A percentile compares a stretch with the other conserved stretches of the same genome.
These are phyloP conservation scores for Aureobasidium sp. DNA, from an alignment of 2,329 filamentous ascomycete genomes.

Conservation along the genomic window DNA sequence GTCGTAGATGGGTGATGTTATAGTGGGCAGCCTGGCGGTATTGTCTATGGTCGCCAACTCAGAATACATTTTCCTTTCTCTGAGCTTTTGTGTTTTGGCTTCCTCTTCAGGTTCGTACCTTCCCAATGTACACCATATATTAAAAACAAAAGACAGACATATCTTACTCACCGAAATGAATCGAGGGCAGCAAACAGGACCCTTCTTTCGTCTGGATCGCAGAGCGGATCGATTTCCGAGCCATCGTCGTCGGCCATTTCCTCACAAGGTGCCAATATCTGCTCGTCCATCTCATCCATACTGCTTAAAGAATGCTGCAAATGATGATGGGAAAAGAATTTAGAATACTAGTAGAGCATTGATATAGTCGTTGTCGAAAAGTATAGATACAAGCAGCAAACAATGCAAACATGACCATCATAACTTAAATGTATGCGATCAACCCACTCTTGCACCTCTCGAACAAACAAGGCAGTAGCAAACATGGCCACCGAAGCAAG, in stretches of 20 bases:
- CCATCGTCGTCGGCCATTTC: slow-evolving; percentile 42
- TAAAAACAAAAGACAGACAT: neutral
- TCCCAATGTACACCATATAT: neutral
- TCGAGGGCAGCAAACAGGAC: slow-evolving; percentile 78
- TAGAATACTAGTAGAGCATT: neutral
- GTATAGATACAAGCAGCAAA: neutral
- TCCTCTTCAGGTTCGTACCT: too few relatives aligned
- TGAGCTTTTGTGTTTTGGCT: neutral
- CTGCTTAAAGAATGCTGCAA: too few relatives aligned
- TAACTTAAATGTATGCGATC: neutral
- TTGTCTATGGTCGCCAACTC: slow-evolving; percentile 19
- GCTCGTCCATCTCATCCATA: neutral
- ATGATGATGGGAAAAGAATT: neutral
- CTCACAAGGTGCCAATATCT: neutral
- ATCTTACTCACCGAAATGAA: slow-evolving; percentile 67
- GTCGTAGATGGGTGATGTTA: slow-evolving; percentile 82
- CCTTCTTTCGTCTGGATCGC: slow-evolving; percentile 70
- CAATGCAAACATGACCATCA: slow-evolving; percentile 5
- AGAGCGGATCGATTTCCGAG: slow-evolving; percentile 51
- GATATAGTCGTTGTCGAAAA: neutral
- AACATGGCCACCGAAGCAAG: slow-evolving; percentile 7
- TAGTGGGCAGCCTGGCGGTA: slow-evolving; percentile 80
- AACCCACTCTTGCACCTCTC: neutral
- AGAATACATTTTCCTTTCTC: neutral
- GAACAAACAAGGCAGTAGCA: neutral